phyloP scores from a whole-genome alignment of 352 stramenopile genomes.

The Globisporangium barbulae region DNA sequence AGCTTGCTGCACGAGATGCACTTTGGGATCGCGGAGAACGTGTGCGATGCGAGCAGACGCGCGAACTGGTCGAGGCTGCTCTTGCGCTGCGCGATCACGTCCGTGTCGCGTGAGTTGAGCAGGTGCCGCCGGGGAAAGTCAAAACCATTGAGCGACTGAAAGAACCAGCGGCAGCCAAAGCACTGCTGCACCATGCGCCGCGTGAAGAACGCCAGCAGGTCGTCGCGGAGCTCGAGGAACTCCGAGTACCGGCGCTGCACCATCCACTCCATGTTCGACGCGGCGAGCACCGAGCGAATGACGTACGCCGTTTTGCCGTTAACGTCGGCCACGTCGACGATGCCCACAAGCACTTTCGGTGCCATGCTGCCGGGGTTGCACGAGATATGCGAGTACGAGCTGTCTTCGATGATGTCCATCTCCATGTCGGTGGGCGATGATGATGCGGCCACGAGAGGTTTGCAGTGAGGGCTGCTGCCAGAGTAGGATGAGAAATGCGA shows the following conservation, averaged over 20 bases:
- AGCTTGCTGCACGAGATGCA: constrained; percentile 54
- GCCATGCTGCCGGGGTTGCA: constrained; percentile 42
- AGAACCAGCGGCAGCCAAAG: constrained; percentile 76
- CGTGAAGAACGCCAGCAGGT: constrained; percentile 53
- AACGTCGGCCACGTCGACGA: constrained; percentile 22
- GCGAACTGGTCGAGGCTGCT: constrained; percentile 52
- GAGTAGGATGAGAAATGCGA: background rate
- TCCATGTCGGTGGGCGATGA: background rate
- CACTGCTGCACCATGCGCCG: constrained; percentile 41
- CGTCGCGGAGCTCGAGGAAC: constrained; percentile 53
- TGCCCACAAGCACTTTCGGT: constrained; percentile 47
- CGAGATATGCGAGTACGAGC: constrained; percentile 46
- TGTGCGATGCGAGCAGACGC: constrained; percentile 54
- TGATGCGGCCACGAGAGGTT: background rate
- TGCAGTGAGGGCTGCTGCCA: background rate
- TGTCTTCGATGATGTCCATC: constrained; percentile 16
- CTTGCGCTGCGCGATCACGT: constrained; percentile 50
- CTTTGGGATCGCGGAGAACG: constrained; percentile 75
- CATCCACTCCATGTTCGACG: constrained; percentile 48
- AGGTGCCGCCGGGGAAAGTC: constrained; percentile 63
- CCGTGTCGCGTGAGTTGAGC: constrained; percentile 36
- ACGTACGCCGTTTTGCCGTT: constrained; percentile 40
- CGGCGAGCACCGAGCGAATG: constrained; percentile 35
- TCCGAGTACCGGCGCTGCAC: constrained; percentile 72
- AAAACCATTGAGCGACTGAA: constrained; percentile 53